Base-by-base conservation (phyloP, 257 asterid genomes). In the Dorcoceras hygrometricum region DNA sequence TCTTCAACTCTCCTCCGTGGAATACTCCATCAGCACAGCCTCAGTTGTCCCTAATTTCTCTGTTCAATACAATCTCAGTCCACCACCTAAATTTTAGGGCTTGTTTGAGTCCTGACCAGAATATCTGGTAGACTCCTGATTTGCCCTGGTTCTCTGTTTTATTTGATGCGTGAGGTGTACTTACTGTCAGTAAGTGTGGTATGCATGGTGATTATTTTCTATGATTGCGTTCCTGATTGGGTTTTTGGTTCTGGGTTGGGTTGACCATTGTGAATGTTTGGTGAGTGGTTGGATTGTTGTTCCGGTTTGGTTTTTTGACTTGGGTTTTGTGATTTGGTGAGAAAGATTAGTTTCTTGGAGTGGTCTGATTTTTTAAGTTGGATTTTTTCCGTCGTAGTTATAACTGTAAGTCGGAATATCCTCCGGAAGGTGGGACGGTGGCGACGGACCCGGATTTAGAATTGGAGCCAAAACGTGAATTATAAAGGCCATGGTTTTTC, bases 181-280 rank as follows among this genome's bases (percentile, higher is more conserved):
- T 7, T 53, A 32, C 3, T 48, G 23, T 32, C 43, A 59, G 66
- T 62, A 16, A 57, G 56, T 50, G 55, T 56, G 50, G 65, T 70
- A 28, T 64, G 72, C 78, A 50, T 69, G 71, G 59, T 20, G 57
- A 31, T 70, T 22, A 25, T 57, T 46, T 71, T 24, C 25, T 61
- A 46, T 67, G 62, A 22, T 58, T 26, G 57, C 10, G 3, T 72
- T 34, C 59, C 56, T 70, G 74, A 73, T 69, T 76, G 67, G 50
- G 34, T n/a, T 68, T 27, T 69, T 61, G 57, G 27, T 34, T 39
- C 67, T 32, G 18, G n/a, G 18, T 3, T 36, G 31, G 18, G 54
- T 36, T 66, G 51, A 22, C 43, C 7, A 11, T 23, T 67, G 65
- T 57, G 34, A 55, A 14, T 23, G 32, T 59, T 23, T 27, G 14